Conservation (phyloP, 305 asterid genomes). For the Lippia alba region DNA sequence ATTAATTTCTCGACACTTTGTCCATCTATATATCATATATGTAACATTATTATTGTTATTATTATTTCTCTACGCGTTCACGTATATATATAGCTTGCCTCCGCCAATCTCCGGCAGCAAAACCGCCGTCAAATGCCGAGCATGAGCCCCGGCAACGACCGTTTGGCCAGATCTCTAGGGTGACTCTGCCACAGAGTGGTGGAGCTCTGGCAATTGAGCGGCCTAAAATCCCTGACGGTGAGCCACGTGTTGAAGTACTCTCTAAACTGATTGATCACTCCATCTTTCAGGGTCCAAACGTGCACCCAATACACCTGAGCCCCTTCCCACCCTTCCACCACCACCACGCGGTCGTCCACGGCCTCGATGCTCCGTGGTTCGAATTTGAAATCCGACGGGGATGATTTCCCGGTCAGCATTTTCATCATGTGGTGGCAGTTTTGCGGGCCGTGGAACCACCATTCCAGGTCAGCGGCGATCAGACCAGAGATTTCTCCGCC, state of each 20-base stretch:
- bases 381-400: conserved; percentile 48
- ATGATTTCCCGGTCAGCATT: conserved; percentile 60
- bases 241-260: conserved; percentile 85
- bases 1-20: too few relatives aligned
- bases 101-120: not conserved
- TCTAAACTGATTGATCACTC: conserved; percentile 69
- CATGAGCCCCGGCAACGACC: conserved; percentile 75
- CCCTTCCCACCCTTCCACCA: conserved; percentile 91
- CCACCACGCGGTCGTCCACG: conserved; percentile 57
- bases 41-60: too few relatives aligned
- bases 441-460: conserved; percentile 96
- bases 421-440: conserved; percentile 86
- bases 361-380: conserved; percentile 63
- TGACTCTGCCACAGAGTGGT: conserved; percentile 83
- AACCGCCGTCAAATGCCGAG: conserved; percentile 52
- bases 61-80: too few relatives aligned
- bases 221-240: conserved; percentile 65
- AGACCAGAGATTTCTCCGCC: conserved; percentile 38
- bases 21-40: too few relatives aligned
- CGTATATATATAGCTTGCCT: too few relatives aligned
- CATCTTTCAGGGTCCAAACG: conserved; percentile 71
- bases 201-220: conserved; percentile 34
- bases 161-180: conserved; percentile 63
- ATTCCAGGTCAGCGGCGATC: conserved; percentile 63
- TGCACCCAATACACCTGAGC: conserved; percentile 78